Conservation (phyloP, 176 grass and related monocot genomes). For the Miscanthus lutarioriparius region DNA sequence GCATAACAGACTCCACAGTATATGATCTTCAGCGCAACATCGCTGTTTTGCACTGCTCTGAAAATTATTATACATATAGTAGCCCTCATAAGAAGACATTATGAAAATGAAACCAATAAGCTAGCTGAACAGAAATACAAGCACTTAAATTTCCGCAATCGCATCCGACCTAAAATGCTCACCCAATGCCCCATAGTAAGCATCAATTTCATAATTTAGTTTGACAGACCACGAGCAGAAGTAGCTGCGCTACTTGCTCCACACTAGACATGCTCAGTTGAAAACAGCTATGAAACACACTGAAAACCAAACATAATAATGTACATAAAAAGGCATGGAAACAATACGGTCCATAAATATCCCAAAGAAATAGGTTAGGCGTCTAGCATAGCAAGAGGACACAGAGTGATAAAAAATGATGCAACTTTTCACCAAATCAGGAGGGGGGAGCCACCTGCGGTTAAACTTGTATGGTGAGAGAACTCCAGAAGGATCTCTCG, state of each 20-base stretch:
- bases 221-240: neutral
- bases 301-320: neutral
- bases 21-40: conserved; percentile 71
- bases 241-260: neutral
- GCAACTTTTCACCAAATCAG: neutral
- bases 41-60: conserved; percentile 42
- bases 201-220: neutral
- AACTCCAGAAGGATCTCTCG: conserved; percentile 56
- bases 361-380: neutral
- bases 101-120: no score
- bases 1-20: conserved; percentile 81
- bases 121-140: neutral
- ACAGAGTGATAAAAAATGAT: neutral
- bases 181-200: neutral
- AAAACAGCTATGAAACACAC: neutral
- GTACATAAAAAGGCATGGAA: neutral
- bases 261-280: neutral
- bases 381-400: neutral
- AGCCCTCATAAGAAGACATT: neutral
- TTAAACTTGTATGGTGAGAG: conserved; percentile 73
- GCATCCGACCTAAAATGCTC: neutral
- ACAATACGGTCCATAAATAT: neutral
- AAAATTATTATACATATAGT: neutral
- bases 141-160: neutral
- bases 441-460: conserved; percentile 42